Evolutionary conservation across 179 eudicot species (phyloP).

Genomic region (Heliamphora ciliata): DNA sequence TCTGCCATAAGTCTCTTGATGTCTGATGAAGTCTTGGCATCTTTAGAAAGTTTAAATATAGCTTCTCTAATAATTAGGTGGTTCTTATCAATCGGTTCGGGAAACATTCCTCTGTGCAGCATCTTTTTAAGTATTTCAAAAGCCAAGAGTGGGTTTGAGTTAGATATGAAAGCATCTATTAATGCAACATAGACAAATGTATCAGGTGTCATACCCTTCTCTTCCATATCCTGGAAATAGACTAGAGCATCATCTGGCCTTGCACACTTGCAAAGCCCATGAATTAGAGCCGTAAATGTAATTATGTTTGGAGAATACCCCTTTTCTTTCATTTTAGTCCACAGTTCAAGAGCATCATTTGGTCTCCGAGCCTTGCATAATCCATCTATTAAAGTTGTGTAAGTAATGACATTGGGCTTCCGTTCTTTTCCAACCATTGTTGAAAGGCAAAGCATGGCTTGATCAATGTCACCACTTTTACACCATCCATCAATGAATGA

Average conservation of each 20-base stretch:
- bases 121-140: conserved; percentile 48
- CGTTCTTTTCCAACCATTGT: conserved; percentile 37
- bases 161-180: conserved; percentile 43
- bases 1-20: conserved; percentile 36
- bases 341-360: conserved; percentile 53
- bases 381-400: conserved; percentile 70
- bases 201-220: conserved; percentile 54
- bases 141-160: conserved; percentile 38
- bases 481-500: conserved; percentile 80
- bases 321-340: conserved; percentile 61
- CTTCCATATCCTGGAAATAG: conserved; percentile 60
- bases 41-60: conserved; percentile 36
- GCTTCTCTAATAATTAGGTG: conserved; percentile 36
- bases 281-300: conserved; percentile 65
- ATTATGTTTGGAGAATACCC: conserved; percentile 62
- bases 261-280: conserved; percentile 74
- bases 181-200: conserved; percentile 45
- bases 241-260: conserved; percentile 46
- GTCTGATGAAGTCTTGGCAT: conserved; percentile 34
- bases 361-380: conserved; percentile 58
- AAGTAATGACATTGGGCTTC: conserved; percentile 64
- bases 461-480: conserved; percentile 49
- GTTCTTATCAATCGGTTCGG: conserved; percentile 40
- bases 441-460: conserved; percentile 44
- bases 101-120: conserved; percentile 32